Base-by-base conservation (phyloP, 2,329 filamentous ascomycete species). In the Stylonectria norvegica region DNA sequence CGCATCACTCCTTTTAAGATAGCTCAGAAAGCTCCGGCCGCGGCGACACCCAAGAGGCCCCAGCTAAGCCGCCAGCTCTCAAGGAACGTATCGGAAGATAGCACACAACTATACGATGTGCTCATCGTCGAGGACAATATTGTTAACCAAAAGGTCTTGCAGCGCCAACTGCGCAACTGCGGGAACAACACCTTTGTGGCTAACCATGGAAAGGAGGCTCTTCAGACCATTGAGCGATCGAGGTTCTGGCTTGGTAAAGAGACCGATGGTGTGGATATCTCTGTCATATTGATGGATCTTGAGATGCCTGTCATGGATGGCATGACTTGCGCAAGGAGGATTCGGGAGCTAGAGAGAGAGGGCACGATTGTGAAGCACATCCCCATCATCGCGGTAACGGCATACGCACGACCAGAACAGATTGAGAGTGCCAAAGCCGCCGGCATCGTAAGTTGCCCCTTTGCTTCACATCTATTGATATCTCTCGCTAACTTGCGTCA, bases 291-390 rank as follows among this genome's bases (percentile, higher is more conserved):
- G 5, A 89, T 90, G 85, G 86, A 90, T 57, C 71, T 89, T 34
- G 85, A 89, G 56, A 90, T 90, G 86, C 86, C 86, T 1, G 75
- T 89, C 30, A 89, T 89, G 86, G 85, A 90, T 54, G 86, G 86
- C 23, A 78, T 86, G 62, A 84, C 83, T 2, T 88, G 85, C 48
- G 81, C 85, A 10, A 72, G 75, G 29, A 76, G 70, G 44, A 89
- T 91, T 38, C 75, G 86, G 14, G 75, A 83, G 44, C 68, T 86
- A 14, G 84, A 90, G 59, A 67, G 65, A 34, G 70, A 78, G 38
- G 79, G 79, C 15, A 76, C 72, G 20, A 75, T 86, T 34, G 69
- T 74, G 14, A 67, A 71, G 35, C 84, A 87, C 55, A 78, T 88
- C n/a, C 83, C 85, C 3, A 86, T 88, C 51, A 86, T 89, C 52